Base-by-base conservation (phyloP, 2,329 filamentous ascomycete genomes). In the Hypoxylon sp. region DNA sequence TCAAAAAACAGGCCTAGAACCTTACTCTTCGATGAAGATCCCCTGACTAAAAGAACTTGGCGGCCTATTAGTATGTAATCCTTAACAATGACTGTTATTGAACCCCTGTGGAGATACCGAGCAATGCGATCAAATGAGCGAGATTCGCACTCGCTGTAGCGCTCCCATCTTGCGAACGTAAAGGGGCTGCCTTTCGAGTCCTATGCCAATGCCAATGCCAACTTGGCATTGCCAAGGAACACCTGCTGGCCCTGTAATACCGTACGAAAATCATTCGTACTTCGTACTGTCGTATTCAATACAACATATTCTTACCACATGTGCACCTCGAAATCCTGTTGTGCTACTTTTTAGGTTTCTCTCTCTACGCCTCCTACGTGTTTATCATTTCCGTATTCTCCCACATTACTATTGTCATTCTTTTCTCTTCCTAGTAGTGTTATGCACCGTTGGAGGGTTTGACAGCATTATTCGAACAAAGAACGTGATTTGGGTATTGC, bases 321-420 rank as follows among this genome's bases (percentile, higher is more conserved):
- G 37, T 41, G n/a, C 41, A 55, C 58, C 50, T 59, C 46, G 15
- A 51, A 62, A 59, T 62, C 51, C 54, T 62, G 58, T 39, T 59
- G 47, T 62, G 55, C 26, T 34, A 62, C 59, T 20, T 54, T 62
- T 53, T 34, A 56, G 53, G 46, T 59, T 37, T 26, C 26, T 41
- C 24, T 58, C 24, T 48, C 10, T 26, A 26, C 56, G 22, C 34
- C 15, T 56, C 53, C 43, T 54, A 43, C 28, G 28, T 50, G 47
- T 26, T 56, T 20, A 51, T 39, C 32, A 26, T 32, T 51, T 57
- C 24, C 8, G 11, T 22, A 44, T 51, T 50, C 26, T 48, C 19
- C 20, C 19, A 43, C 50, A 52, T 55, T 55, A 41, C 46, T 56
- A 46, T 34, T 41, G 13, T 54, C 43, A 30, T 43, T 52, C 15